Conservation (phyloP, 164 flowering plant species). For the Vitis riparia region DNA sequence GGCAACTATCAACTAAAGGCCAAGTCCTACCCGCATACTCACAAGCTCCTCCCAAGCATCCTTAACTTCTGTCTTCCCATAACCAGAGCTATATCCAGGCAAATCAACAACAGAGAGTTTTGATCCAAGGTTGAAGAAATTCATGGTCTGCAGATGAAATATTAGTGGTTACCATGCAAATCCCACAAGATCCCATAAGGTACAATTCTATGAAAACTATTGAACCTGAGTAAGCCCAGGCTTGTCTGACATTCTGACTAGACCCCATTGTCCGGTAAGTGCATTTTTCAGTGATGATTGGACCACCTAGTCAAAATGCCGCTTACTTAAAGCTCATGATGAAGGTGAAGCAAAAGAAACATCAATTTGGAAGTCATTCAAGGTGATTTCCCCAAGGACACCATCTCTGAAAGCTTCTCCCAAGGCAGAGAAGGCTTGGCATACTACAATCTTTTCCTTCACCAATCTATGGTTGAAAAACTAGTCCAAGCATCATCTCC, state of each 20-base stretch:
- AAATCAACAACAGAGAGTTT: conserved; percentile 87
- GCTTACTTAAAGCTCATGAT: not conserved
- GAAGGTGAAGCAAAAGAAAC: not conserved
- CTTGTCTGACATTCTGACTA: conserved; percentile 93
- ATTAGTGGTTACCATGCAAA: conserved; percentile 5
- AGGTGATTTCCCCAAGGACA: conserved; percentile 17
- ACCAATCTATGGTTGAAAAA: conserved; percentile 14
- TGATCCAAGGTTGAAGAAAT: conserved; percentile 87
- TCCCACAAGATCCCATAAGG: not conserved
- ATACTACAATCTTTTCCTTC: conserved; percentile 32
- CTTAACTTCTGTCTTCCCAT: conserved; percentile 96
- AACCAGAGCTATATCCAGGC: conserved; percentile 99
- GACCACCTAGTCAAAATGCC: not conserved
- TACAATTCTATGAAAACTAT: conserved; percentile 1
- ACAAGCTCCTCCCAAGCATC: conserved; percentile 99
- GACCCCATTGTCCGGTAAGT: conserved; percentile 98
- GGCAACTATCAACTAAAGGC: not conserved
- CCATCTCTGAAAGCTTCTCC: conserved; percentile 14
- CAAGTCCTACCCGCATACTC: conserved; percentile 36
- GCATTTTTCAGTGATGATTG: conserved; percentile 89
- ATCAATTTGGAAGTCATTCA: not conserved
- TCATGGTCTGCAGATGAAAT: conserved; percentile 70
- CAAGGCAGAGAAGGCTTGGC: not conserved
- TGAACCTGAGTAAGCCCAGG: conserved; percentile 96
- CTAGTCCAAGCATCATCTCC: not conserved